Base-by-base conservation (phyloP, 2,329 filamentous ascomycete genomes). In the Beauveria brongniartii region DNA sequence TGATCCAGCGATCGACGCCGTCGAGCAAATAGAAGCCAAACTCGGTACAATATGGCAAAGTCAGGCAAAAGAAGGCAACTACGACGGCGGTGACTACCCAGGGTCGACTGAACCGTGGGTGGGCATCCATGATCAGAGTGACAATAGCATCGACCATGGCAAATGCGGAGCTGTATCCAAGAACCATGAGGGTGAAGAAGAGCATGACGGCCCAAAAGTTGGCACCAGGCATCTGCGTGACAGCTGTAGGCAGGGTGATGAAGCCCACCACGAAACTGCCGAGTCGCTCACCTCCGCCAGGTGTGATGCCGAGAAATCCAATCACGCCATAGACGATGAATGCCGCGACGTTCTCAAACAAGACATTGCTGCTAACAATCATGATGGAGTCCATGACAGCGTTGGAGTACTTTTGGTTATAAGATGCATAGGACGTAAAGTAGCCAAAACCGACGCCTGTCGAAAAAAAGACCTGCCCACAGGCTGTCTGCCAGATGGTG, bases 391-490 rank as follows among this genome's bases (percentile, higher is more conserved):
- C 82, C 78, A 82, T 80, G 1, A 85, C 82, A 1, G 82, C 81
- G 55, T 85, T 84, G 8, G 81, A 80, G 67, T 83, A 77, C 64
- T 77, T 75, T 75, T 80, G 65, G 72, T 84, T 84, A 68, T 84
- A 85, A 0, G 79, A 82, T 0, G 82, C 81, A 64, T 84, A 85
- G 0, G 77, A 79, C 0, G 81, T 84, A 63, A 83, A 84, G 67
- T 82, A 83, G 3, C 82, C 82, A 65, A 84, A 84, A 1, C 80
- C 82, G 30, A 84, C 79, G 3, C 82, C 82, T 0, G 80, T 84
- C 0, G 80, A 82, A 70, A 84, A 84, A 69, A 85, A 84, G 51
- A 84, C 81, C 63, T 85, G 82, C 1, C 82, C 82, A 8, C 79
- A 78, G 3, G 82, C 82, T n/a, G 79, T 82, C 67, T 85, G 82